Evolutionary conservation across 257 asterid genomes (phyloP), one percentile per base, ranked within the genome.

Genomic region (Solanum pennellii): DNA sequence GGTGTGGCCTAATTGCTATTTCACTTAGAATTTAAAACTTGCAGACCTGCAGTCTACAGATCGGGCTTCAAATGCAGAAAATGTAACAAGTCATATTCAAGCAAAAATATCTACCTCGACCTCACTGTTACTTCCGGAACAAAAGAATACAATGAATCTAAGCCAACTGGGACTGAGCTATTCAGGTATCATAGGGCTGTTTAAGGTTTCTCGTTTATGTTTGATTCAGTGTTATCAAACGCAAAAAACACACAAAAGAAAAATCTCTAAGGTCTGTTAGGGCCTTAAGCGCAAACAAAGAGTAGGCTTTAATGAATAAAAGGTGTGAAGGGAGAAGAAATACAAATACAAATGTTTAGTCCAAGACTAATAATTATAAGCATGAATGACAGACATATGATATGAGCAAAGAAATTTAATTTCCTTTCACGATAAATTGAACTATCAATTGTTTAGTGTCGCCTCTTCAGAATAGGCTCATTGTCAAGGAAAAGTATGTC

Each of bases 21-120:
- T 52, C 83, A 77, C 88, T 88, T 71, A 59, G 45, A 59, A 85
- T 47, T 47, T 41, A 76, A 73, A 86, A 87, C 87, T 66, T 90
- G 85, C 96, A 96, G 99, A 93, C 93, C 95, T 23, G 97, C 99
- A 87, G 95, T 97, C 27, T 97, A 97, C 88, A 91, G 99, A 88
- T 96, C 98, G 80, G 98, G 94, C 86, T 97, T 95, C 92, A 96
- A 95, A 89, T 97, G 99, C 91, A 86, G 52, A 87, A 95, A 87
- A 71, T 97, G 99, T 90, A 92, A 91, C 89, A 97, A 97, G 92
- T 90, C 98, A 13, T 97, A 95, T 88, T 95, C 99, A 3, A 96
- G 99, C 95, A 96, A 94, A 91, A 95, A 93, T 90, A 89, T 91
- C 49, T 96, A 95, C 91, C 94, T 97, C 82, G 99, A 97, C 93